phyloP scores from a whole-genome alignment of 371 early-diverging fungal genomes.

The Mucor mucedo region DNA sequence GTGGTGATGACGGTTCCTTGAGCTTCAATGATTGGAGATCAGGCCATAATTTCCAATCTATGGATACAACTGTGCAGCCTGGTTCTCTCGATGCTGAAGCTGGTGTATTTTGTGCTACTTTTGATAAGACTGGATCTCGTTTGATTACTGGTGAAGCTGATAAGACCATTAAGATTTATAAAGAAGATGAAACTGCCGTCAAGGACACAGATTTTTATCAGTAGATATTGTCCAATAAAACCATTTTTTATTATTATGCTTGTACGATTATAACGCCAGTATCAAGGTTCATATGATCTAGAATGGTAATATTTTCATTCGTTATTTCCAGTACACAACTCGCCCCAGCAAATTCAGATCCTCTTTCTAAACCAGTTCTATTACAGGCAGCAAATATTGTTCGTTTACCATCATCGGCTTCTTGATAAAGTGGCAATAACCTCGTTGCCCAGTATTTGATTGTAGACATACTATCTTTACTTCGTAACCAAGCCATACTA shows the following conservation, averaged over 20 bases:
- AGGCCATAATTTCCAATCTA: conserved; percentile 91
- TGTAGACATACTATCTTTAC: conserved; percentile 31
- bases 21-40: conserved; percentile 97
- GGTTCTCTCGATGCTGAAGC: conserved; percentile 97
- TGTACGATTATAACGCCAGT: conserved; percentile 51
- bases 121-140: conserved; percentile 93
- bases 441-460: conserved; percentile 69
- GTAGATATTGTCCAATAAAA: conserved; percentile 10
- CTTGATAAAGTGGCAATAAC: conserved; percentile 47
- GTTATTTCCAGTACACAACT: conserved; percentile 56
- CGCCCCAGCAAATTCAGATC: conserved; percentile 58
- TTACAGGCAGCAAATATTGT: conserved; percentile 63
- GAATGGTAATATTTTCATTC: conserved; percentile 28
- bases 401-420: conserved; percentile 3
- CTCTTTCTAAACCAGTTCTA: conserved; percentile 69
- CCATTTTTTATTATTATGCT: conserved; percentile 12
- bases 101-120: conserved; percentile 93
- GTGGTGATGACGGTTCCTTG: conserved; percentile 96
- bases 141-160: conserved; percentile 98
- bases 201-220: conserved; percentile 48
- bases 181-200: conserved; percentile 76
- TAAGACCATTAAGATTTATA: conserved; percentile 98
- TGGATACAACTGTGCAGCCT: conserved; percentile 87
- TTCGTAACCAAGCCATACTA: conserved; percentile 77
- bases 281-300: conserved; percentile 33